A percentile compares a stretch with the other conserved stretches of the same genome.
phyloP scores from a whole-genome alignment of 1,139 yeast genomes.

The Taphrina confusa region DNA sequence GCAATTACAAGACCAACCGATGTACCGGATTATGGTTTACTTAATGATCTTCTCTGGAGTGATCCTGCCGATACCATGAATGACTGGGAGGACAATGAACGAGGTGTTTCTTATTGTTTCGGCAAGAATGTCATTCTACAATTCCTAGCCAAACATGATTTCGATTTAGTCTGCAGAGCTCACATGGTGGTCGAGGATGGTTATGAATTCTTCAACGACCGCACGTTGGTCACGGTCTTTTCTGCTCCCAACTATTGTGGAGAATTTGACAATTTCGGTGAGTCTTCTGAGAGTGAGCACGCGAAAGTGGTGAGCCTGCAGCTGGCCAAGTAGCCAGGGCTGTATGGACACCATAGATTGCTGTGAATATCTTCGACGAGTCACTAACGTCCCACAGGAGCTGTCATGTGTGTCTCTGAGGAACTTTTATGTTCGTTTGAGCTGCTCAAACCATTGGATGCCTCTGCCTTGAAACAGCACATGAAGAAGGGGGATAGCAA shows the following conservation, averaged over 20 bases:
- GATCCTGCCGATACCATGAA: conserved; percentile 93
- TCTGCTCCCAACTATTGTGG: conserved; percentile 98
- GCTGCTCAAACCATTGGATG: conserved; percentile 87
- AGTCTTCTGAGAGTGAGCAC: neutral
- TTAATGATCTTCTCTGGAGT: conserved; percentile 91
- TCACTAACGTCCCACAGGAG: conserved; percentile 49
- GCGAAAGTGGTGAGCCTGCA: too few species aligned
- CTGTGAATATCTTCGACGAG: neutral
- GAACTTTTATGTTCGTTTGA: conserved; percentile 90
- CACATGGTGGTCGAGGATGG: conserved; percentile 99
- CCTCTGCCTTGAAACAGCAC: conserved; percentile 87
- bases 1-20: conserved; percentile 93
- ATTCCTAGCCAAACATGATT: conserved; percentile 80
- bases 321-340: too few species aligned
- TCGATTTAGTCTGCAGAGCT: conserved; percentile 93
- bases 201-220: conserved; percentile 91
- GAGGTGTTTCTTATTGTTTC: conserved; percentile 96
- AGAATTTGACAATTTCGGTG: conserved; percentile 93
- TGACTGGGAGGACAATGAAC: conserved; percentile 98
- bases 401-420: conserved; percentile 95
- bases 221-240: conserved; percentile 90
- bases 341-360: too few species aligned
- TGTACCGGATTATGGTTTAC: conserved; percentile 91
- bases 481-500: conserved; percentile 77
- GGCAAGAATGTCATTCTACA: conserved; percentile 90